A percentile compares a stretch with the other conserved stretches of the same genome.
Conservation (phyloP, 805 yeast species). For the Ogataea nakhonphanomensis region DNA sequence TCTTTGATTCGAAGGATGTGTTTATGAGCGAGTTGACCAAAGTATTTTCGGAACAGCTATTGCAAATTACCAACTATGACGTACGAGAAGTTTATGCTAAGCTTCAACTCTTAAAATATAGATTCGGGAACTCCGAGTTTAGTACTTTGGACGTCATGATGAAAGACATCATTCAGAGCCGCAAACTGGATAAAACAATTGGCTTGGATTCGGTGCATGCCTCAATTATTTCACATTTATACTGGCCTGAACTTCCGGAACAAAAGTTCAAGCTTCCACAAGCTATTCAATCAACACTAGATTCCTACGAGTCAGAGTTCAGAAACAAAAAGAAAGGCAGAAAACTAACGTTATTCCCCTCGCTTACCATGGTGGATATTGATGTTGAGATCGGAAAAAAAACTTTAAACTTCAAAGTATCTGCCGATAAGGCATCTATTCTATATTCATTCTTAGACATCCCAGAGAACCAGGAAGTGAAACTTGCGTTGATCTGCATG, state of each 20-base stretch:
- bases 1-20: slow-evolving; percentile 65
- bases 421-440: slow-evolving; percentile 69
- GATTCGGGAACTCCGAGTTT: slow-evolving; percentile 67
- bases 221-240: slow-evolving; percentile 67
- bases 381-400: slow-evolving; percentile 53
- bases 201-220: slow-evolving; percentile 41
- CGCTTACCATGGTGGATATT: slow-evolving; percentile 59
- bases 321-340: slow-evolving; percentile 52
- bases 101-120: slow-evolving; percentile 51
- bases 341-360: slow-evolving; percentile 51
- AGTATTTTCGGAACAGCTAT: slow-evolving; percentile 55
- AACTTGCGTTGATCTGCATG: slow-evolving; percentile 33
- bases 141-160: slow-evolving; percentile 81
- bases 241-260: slow-evolving; percentile 67
- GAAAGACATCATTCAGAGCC: slow-evolving; percentile 61
- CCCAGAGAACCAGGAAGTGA: slow-evolving; percentile 22
- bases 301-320: slow-evolving; percentile 41
- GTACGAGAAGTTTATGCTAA: slow-evolving; percentile 39
- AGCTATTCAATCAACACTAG: slow-evolving; percentile 38
- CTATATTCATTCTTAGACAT: slow-evolving; percentile 30
- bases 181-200: slow-evolving; percentile 39
- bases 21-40: slow-evolving; percentile 64
- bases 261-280: slow-evolving; percentile 49
- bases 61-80: slow-evolving; percentile 41
- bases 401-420: slow-evolving; percentile 41